Evolutionary conservation across 192 early-diverging fungal species (phyloP).

Genomic region (Coemansia aciculifera): DNA sequence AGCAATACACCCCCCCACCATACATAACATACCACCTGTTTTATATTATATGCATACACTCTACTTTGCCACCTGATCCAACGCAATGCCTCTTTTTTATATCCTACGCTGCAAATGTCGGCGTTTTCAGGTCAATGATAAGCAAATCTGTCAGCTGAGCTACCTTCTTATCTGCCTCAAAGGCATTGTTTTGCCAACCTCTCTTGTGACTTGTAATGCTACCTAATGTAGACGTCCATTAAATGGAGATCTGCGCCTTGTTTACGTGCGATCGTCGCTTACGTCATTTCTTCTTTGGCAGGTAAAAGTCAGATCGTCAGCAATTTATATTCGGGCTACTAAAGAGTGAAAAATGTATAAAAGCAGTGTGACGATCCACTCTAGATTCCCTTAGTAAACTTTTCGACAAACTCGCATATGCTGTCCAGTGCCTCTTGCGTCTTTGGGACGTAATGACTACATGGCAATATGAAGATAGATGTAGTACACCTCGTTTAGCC

Average conservation of each 20-base stretch:
- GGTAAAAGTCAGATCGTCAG: not conserved
- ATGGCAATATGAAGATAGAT: not conserved
- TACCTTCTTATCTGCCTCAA: not conserved
- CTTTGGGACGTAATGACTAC: constrained; percentile 51
- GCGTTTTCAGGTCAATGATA: not conserved
- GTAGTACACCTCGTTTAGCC: not conserved
- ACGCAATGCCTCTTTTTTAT: not conserved
- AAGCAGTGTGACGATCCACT: not conserved
- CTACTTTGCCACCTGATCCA: not conserved
- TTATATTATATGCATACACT: not conserved
- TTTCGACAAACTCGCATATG: constrained; percentile 29
- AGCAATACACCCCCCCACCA: not conserved
- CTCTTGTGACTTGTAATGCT: not conserved
- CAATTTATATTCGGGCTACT: not conserved
- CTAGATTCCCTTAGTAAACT: constrained; percentile 6
- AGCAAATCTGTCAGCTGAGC: not conserved
- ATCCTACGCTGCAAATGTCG: not conserved
- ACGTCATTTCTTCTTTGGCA: not conserved
- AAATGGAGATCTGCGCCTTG: not conserved
- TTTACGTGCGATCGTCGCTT: not conserved
- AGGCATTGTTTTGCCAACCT: not conserved
- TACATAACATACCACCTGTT: constrained; percentile 8
- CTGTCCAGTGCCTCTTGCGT: constrained; percentile 22
- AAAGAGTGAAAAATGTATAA: not conserved
- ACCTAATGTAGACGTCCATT: not conserved